phyloP scores from a whole-genome alignment of 2,329 filamentous ascomycete species.

The Arthrobotrys sinensis region DNA sequence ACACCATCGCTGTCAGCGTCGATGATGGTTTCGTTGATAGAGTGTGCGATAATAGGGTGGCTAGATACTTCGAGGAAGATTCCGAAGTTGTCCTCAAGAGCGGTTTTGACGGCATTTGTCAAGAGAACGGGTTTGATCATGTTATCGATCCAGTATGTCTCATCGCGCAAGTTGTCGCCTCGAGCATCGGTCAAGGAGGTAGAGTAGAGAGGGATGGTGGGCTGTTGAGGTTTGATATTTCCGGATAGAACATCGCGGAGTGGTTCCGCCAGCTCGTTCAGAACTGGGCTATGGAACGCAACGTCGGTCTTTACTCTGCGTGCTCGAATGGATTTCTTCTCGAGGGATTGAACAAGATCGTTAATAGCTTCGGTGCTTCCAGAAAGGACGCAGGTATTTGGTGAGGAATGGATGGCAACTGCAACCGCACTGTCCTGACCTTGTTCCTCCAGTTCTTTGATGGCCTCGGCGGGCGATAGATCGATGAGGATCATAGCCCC shows the following conservation, averaged over 20 bases:
- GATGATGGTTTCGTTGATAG: slow-evolving; percentile 68
- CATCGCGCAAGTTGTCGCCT: slow-evolving; percentile 63
- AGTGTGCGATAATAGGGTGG: slow-evolving; percentile 69
- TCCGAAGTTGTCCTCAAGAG: slow-evolving; percentile 67
- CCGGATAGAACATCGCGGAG: slow-evolving; percentile 64
- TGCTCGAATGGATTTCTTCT: slow-evolving; percentile 65
- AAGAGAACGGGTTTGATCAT: slow-evolving; percentile 68
- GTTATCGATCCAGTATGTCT: slow-evolving; percentile 68
- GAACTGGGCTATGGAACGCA: slow-evolving; percentile 68
- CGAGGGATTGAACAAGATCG: slow-evolving; percentile 60
- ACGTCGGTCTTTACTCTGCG: slow-evolving; percentile 68
- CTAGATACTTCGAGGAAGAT: slow-evolving; percentile 69
- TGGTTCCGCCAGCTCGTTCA: slow-evolving; percentile 65
- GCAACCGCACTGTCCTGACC: slow-evolving; percentile 64
- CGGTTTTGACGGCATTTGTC: slow-evolving; percentile 66
- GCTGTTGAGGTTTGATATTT: slow-evolving; percentile 62
- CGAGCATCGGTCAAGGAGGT: slow-evolving; percentile 65
- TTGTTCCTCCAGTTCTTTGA: slow-evolving; percentile 48
- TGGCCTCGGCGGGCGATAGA: slow-evolving; percentile 65
- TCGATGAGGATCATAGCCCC: slow-evolving; percentile 66
- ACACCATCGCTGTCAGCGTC: slow-evolving; percentile 65
- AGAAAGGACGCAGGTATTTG: slow-evolving; percentile 67
- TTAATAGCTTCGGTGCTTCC: slow-evolving; percentile 64
- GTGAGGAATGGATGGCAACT: slow-evolving; percentile 67
- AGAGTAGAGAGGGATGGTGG: slow-evolving; percentile 66